Base-by-base conservation (phyloP, 345 rosid genomes). In the Citrus maxima region DNA sequence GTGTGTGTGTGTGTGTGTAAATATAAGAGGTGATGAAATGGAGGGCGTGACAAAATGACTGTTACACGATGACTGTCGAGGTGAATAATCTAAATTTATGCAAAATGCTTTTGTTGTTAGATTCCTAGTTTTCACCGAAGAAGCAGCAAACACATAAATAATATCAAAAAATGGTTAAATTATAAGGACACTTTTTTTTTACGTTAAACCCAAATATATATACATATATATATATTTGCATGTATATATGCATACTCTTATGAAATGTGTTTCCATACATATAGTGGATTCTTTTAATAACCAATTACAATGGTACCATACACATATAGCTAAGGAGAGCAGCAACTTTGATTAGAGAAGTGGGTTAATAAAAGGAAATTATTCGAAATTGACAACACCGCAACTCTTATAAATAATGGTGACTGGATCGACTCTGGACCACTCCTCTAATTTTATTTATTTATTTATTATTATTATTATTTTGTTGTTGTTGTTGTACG, bases 111-210 rank as follows among this genome's bases (percentile, higher is more conserved):
- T 22, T 59, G 62, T 59, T 71, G 51, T 58, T 55, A 22, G 13
- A 49, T 64, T 63, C 71, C 42, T 64, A 46, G 62, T 63, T 75
- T 74, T 46, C 30, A 30, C 69, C 58, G 21, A 74, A 72, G 35
- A 49, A 71, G 61, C 13, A 21, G 49, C 60, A 18, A 46, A 3
- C 51, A 46, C 51, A 46, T 46, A 28, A 60, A 46, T 46, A 28
- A 60, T 2, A 32, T 12, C 24, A 74, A 61, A 13, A 27, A 49
- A 51, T 65, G 35, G 72, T 32, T 30, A 22, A 51, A 13, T 22
- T 5, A 59, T 18, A 63, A 74, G 60, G 70, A 28, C 63, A 10
- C 14, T 24, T 3, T 32, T 32, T 72, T 56, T 22, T 64, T 22
- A 46, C 4, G 8, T 65, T 32, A 42, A 62, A 76, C 70, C 30